Base-by-base conservation (phyloP, 176 grass and related monocot genomes). In the Oryza meyeriana region DNA sequence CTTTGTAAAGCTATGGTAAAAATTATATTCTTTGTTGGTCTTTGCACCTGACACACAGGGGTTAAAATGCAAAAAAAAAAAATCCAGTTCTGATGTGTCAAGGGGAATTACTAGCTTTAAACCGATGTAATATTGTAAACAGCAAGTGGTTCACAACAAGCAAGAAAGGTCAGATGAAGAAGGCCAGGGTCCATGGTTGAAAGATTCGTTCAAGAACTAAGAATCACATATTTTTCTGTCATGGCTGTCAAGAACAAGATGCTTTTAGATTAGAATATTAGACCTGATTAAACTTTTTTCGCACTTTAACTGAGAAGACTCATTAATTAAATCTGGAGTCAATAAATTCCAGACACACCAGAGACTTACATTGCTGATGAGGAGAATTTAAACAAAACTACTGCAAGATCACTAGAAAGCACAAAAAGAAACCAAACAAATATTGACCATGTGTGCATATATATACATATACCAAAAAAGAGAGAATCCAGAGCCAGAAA, bases 401-500 rank as follows among this genome's bases (percentile, higher is more conserved):
- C n/a, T 28, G 29, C 42, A 80, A 69, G 22, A 18, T 30, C 22
- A 13, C 11, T 16, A 12, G 10, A 71, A 35, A 28, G 48, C 4
- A 25, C 20, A 40, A 31, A 16, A 52, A 45, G 55, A 70, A 25
- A 61, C 18, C 10, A 26, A 63, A 8, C 34, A 33, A 72, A 50
- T 8, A 22, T 36, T 52, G 61, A 76, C 33, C 62, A 3, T 36
- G 14, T 66, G 14, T 38, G 30, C 29, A 69, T 24, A 76, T 61
- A 32, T 1, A 20, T 40, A 8, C 7, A 40, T 40, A 40, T 7
- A 52, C 40, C 68, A 42, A 72, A 42, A 72, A 28, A 41, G 44
- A 38, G 72, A 72, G 83, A 71, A 82, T 81, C 78, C 58, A 71
- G 38, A 61, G 50, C 6, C 14, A n/a, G 24, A 47, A 83, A 11